phyloP scores from a whole-genome alignment of 495 filamentous ascomycete genomes.

The Oidiodendron maius region DNA sequence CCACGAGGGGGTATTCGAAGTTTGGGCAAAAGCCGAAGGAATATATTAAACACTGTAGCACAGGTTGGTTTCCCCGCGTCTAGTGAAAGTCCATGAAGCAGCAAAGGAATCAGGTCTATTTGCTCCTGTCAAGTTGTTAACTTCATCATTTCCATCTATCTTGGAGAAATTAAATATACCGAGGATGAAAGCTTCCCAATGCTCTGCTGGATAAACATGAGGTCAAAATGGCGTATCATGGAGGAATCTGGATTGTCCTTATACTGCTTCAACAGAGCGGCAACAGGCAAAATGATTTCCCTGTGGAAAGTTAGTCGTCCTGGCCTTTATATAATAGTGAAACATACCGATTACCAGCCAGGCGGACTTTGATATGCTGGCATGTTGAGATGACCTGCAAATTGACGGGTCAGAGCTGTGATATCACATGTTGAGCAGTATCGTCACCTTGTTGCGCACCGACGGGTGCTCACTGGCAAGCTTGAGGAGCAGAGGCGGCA shows the following conservation, averaged over 20 bases:
- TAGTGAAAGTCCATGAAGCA: slow-evolving; percentile 67
- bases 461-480: slow-evolving; percentile 70
- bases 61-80: slow-evolving; percentile 57
- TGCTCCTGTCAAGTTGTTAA: slow-evolving; percentile 40
- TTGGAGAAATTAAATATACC: slow-evolving; percentile 19
- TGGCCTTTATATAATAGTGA: slow-evolving; percentile 6
- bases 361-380: slow-evolving; percentile 73
- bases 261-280: slow-evolving; percentile 79
- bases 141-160: not conserved
- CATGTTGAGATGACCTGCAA: slow-evolving; percentile 61
- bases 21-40: slow-evolving; percentile 66
- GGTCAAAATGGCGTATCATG: slow-evolving; percentile 80
- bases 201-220: slow-evolving; percentile 85
- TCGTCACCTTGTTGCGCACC: slow-evolving; percentile 74
- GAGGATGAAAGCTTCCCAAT: slow-evolving; percentile 57
- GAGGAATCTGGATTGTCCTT: slow-evolving; percentile 64
- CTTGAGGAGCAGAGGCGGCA: slow-evolving; percentile 80
- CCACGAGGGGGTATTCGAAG: slow-evolving; percentile 70
- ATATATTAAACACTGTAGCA: slow-evolving; percentile 75
- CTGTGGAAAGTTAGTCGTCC: slow-evolving; percentile 12
- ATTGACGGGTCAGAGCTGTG: not conserved
- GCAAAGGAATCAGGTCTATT: slow-evolving; percentile 61
- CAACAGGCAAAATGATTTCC: slow-evolving; percentile 76
- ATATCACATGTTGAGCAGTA: slow-evolving; percentile 3
- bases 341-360: slow-evolving; percentile 39